Evolutionary conservation across 345 rosid genomes (phyloP), one percentile per base, ranked within the genome.

Genomic region (Sonneratia alba): DNA sequence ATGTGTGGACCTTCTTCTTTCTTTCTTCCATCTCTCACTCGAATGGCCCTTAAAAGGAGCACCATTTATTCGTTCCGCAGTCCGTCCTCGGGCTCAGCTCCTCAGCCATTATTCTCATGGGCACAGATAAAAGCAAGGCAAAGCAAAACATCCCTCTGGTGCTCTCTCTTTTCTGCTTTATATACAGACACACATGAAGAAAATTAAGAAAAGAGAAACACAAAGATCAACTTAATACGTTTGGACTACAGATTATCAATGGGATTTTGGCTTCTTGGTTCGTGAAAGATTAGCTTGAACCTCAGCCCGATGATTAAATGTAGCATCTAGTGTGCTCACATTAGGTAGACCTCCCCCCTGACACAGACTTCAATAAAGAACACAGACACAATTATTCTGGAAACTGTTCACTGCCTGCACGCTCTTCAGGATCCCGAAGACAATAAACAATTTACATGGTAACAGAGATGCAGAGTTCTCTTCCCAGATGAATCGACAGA

Each of bases 41-140:
- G 15, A 47, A 47, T 57, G 63, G 63, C 63, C 38, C 66, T 62
- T 62, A 62, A 62, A 62, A 62, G 64, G 64, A 24, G 64, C 64
- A 59, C 3, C 64, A 24, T 7, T 24, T 59, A 59, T 59, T 18
- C 59, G 34, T 22, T 22, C 34, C 9, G 64, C 21, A 22, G 36
- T 22, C 12, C 36, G 32, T 27, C 32, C 32, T 24, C 34, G 7
- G 64, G 64, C 64, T 59, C 64, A 7, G 64, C 64, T 59, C 64
- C 64, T 59, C 36, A 9, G 66, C n/a, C 65, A 22, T 61, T 11
- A 61, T 27, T 24, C 38, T 12, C 32, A 10, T 27, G 37, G 38
- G 6, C 27, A 24, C 63, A 4, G 7, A 62, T 3, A 9, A 62
- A 34, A 62, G 22, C 32, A 42, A 9, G 3, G 45, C 45, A 42